These are phyloP conservation scores for Schizophyllum commune DNA, from an alignment of 1,284 basidiomycete genomes.

Conservation along the genomic window DNA sequence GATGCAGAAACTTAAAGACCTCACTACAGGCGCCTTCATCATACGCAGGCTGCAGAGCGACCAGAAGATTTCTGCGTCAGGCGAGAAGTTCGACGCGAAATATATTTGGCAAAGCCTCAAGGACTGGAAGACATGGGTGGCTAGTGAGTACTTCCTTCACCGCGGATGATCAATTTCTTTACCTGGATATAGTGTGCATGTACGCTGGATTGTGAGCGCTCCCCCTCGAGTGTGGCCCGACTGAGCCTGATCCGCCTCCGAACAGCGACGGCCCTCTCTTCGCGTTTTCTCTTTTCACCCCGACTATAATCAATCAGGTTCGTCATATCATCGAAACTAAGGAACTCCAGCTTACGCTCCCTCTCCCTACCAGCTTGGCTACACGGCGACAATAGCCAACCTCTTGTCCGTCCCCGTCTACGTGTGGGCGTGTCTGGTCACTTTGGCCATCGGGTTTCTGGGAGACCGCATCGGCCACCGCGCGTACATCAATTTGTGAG, in stretches of 20 bases:
- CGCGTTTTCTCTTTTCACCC: constrained; percentile 63
- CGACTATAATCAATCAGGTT: constrained; percentile 56
- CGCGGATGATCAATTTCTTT: neutral
- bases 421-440: constrained; percentile 54
- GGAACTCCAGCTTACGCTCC: neutral
- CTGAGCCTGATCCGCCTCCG: constrained; percentile 10
- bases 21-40: constrained; percentile 29
- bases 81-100: constrained; percentile 52
- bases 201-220: constrained; percentile 43
- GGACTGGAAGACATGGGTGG: constrained; percentile 72
- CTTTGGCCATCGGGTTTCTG: constrained; percentile 48
- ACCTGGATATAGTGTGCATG: constrained; percentile 36
- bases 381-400: constrained; percentile 57
- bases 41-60: constrained; percentile 61
- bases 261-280: constrained; percentile 54
- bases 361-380: constrained; percentile 36
- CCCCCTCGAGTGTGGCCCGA: neutral
- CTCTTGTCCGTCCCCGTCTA: constrained; percentile 67
- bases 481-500: constrained; percentile 53
- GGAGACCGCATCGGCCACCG: constrained; percentile 52
- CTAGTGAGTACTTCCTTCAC: constrained; percentile 32
- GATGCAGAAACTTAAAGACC: constrained; percentile 41
- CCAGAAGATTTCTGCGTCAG: constrained; percentile 62
- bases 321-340: constrained; percentile 2
- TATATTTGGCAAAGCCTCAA: constrained; percentile 52